Evolutionary conservation across 164 flowering plant genomes (phyloP).

Genomic region (Protea cynaroides): DNA sequence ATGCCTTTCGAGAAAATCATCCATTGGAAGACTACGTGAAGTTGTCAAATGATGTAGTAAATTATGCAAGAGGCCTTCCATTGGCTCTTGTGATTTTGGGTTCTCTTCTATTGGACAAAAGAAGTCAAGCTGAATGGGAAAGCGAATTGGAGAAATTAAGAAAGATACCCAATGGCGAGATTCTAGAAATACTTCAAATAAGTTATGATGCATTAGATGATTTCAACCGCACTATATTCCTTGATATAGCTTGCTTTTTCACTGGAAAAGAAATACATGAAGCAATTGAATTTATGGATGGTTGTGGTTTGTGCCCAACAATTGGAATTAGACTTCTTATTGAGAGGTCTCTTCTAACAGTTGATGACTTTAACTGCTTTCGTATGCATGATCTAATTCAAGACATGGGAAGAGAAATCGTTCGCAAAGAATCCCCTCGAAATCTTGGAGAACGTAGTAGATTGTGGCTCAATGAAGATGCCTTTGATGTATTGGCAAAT

Average conservation of each 20-base stretch:
- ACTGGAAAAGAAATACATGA: not conserved
- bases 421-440: too few species aligned
- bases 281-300: not conserved
- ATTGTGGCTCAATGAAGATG: conserved; percentile 8
- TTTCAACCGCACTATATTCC: not conserved
- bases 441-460: conserved; percentile 7
- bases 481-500: not conserved
- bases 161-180: not conserved
- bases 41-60: not conserved
- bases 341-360: not conserved
- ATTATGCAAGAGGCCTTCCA: not conserved
- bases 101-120: not conserved
- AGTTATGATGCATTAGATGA: conserved; percentile 8
- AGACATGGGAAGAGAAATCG: conserved; percentile 3
- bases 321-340: not conserved
- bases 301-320: not conserved
- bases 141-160: not conserved
- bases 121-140: not conserved
- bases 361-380: not conserved
- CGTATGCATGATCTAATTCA: not conserved
- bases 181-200: conserved; percentile 4
- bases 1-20: conserved; percentile 4
- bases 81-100: not conserved
- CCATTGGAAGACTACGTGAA: conserved; percentile 2
- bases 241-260: conserved; percentile 2